These are phyloP conservation scores for Alternaria sp. DNA, from an alignment of 2,329 filamentous ascomycete genomes.

Conservation along the genomic window DNA sequence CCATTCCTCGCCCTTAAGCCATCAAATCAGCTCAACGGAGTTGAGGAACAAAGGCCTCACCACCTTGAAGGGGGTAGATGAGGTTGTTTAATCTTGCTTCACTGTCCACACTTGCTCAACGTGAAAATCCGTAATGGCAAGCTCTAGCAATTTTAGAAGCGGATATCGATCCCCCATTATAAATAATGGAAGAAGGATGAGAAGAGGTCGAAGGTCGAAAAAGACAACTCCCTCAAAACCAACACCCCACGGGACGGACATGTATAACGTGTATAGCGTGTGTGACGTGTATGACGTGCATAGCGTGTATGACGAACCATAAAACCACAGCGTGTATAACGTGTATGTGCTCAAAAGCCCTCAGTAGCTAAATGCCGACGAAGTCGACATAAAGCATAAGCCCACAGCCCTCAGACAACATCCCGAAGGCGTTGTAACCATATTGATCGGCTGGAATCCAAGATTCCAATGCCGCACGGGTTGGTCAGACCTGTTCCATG, in stretches of 20 bases:
- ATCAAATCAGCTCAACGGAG: constrained; percentile 30
- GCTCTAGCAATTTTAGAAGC: constrained; percentile 53
- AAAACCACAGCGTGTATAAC: not conserved
- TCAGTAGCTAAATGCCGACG: constrained; percentile 8
- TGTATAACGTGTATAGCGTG: constrained; percentile 3
- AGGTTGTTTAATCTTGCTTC: constrained; percentile 46
- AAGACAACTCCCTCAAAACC: not conserved
- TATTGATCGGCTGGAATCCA: not conserved
- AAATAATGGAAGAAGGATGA: not conserved
- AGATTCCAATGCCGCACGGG: constrained; percentile 7
- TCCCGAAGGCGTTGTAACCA: constrained; percentile 9
- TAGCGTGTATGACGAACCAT: not conserved
- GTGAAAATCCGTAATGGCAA: constrained; percentile 45
- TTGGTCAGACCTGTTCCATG: constrained; percentile 22
- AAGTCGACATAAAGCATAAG: not conserved
- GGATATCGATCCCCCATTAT: constrained; percentile 7
- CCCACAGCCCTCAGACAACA: constrained; percentile 3
- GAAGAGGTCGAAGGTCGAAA: not conserved
- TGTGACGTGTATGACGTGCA: not conserved
- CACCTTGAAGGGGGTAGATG: constrained; percentile 35
- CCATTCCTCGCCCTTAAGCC: constrained; percentile 28
- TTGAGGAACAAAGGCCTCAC: constrained; percentile 36
- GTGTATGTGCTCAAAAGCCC: constrained; percentile 8
- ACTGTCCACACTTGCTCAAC: constrained; percentile 52
- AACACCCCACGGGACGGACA: not conserved